Evolutionary conservation across 208 protist species (phyloP), one percentile per base, ranked within the genome.

Genomic region (Leptomonas pyrrhocoris): DNA sequence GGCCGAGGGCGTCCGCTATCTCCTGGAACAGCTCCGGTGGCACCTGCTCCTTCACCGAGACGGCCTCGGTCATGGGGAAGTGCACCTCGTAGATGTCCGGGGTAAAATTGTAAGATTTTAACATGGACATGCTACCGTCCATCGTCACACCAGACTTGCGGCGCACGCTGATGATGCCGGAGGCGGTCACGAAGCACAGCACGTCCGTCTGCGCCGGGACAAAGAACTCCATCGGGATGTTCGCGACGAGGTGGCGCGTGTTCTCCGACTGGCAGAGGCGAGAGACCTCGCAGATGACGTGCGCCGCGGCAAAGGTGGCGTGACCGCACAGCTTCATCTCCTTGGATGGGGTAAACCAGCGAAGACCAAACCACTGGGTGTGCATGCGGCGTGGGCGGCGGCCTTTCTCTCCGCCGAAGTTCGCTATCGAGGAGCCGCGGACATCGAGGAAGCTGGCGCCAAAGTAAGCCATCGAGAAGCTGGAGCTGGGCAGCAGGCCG

Each of bases 261-360:
- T 45, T 71, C 61, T 86, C 73, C 6, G 60, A 60, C 49, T 79
- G 71, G 27, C 46, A 65, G 13, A 91, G 75, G 34, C 75, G 76
- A n/a, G 80, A 73, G 13, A 65, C 77, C 53, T 91, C 80, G 46
- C 85, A 93, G 66, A 95, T 79, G 48, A 72, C 65, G 77, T 95
- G 87, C 21, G 87, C 90, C 0, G 90, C 87, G 36, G 83, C 86
- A 13, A 95, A 72, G 54, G 87, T 92, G 56, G 85, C 86, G 74
- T 95, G 86, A 18, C 86, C 87, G 68, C 85, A 95, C 34, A 93
- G 77, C 19, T 57, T 56, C 62, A 86, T 68, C 79, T 95, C 90
- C 49, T 62, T 64, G 34, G 71, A 58, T 0, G 86, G 87, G 7
- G 85, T 92, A 63, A 95, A 90, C 90, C 87, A 93, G 49, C 90